Evolutionary conservation across 768 basidiomycete species (phyloP), one percentile per base, ranked within the genome.

Genomic region (Auricularia cornea): DNA sequence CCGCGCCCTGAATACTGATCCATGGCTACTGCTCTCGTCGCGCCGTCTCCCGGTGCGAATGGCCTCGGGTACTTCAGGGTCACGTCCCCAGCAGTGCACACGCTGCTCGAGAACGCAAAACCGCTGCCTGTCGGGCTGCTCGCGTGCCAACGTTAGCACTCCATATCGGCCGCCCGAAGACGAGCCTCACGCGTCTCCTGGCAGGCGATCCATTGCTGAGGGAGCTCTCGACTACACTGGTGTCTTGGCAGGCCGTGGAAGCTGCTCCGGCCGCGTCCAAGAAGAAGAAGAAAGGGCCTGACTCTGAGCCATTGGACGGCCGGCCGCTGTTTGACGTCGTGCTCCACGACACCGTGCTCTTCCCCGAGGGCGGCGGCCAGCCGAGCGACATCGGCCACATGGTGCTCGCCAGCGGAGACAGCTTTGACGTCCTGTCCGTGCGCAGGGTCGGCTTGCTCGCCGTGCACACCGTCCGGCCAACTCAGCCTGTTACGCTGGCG

Each of bases 281-380:
- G 65, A 63, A 70, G 61, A 68, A 74, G 77, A 70, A 86, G 71
- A 88, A 86, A 70, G 77, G 82, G n/a, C 80, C 83, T 14, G 70
- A 79, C 18, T 80, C 83, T 18, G 70, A 74, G n/a, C 69, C 80
- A 54, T 74, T 76, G 1, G 74, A 73, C 28, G 76, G 71, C 38
- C 80, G 62, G 26, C 67, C 84, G 2, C 73, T 86, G 20, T 79
- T 89, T 57, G 86, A 90, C 68, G 75, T 92, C 8, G 78, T 86
- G 60, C 75, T 91, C 54, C 85, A 88, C 60, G 91, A 92, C 70
- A 91, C 89, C 0, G 80, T 89, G 14, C 81, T 91, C 57, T 92
- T 92, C 71, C 90, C 91, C 0, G 90, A 92, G 73, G 90, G 89
- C 10, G 85, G 90, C 12, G 92, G 92, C 0, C 91, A 93, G 66